Conservation (phyloP, 169 alveolate genomes). For the Plasmodium cynomolgi region DNA sequence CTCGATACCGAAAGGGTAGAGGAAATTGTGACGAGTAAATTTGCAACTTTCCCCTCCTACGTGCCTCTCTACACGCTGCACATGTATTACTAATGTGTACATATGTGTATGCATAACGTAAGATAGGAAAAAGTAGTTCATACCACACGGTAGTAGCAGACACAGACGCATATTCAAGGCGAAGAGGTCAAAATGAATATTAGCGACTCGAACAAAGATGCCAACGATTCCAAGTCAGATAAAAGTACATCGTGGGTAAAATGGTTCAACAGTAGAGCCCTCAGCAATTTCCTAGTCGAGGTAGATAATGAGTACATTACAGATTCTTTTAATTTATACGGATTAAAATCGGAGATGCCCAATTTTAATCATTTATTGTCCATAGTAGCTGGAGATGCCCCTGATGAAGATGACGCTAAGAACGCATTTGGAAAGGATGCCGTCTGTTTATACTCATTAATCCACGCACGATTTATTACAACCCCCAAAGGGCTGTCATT, state of each 20-base stretch:
- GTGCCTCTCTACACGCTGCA: not conserved
- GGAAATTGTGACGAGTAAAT: not conserved
- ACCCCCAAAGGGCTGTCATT: slow-evolving; percentile 93
- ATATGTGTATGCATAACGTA: not conserved
- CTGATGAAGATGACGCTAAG: slow-evolving; percentile 85
- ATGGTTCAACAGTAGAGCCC: slow-evolving; percentile 67
- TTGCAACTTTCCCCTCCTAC: not conserved
- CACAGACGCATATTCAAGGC: not conserved
- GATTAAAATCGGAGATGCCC: slow-evolving; percentile 77
- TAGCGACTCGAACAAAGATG: slow-evolving; percentile 60
- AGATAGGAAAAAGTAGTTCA: not conserved
- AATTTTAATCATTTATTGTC: slow-evolving; percentile 82
- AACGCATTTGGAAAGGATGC: slow-evolving; percentile 88
- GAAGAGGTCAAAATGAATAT: slow-evolving; percentile 24
- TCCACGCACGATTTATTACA: slow-evolving; percentile 95
- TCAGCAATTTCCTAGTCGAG: slow-evolving; percentile 74
- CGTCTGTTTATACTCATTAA: slow-evolving; percentile 93
- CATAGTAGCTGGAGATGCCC: slow-evolving; percentile 85
- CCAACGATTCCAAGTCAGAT: slow-evolving; percentile 60
- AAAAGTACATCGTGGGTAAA: slow-evolving; percentile 73
- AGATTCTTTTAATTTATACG: slow-evolving; percentile 83
- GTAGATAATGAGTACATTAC: slow-evolving; percentile 82
- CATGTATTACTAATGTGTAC: not conserved
- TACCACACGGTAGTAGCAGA: not conserved
- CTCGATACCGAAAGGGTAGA: not conserved